Base-by-base conservation (phyloP, 192 early-diverging fungal genomes). In the Jimgerdemannia flammicorona region DNA sequence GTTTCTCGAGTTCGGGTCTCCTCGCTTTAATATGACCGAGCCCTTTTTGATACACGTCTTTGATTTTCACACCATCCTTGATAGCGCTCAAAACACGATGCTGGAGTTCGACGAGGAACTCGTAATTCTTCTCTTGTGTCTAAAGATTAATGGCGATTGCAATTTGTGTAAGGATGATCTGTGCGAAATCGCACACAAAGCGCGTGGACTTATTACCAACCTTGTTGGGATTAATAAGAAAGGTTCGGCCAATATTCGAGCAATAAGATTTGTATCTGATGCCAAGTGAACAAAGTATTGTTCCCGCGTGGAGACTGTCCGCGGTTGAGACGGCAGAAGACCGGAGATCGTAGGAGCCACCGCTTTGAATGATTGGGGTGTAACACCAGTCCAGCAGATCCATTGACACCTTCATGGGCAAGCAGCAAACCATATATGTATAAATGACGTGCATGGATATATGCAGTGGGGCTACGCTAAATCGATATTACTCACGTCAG, bases 231-330 rank as follows among this genome's bases (percentile, higher is more conserved):
- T 95, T 93, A 54, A 99, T 95, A 75, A 99, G 80, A 70, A 95
- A 97, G 8, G 98, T 98, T 74, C 98, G 87, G 18, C 91, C 92
- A 79, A 99, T 88, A 69, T 96, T 96, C 49, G 98, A 95, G 84
- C 94, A 98, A 77, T 98, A 99, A 41, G 87, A 93, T 83, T 93
- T 94, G 87, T 98, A 99, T 18, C 98, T 91, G 42, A 96, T 89
- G 75, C 95, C 97, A 4, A 99, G 84, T 4, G 95, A 95, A 83
- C 96, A 98, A 64, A 99, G 78, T 54, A 99, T 92, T 0, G 94
- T 95, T 43, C 96, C 96, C 2, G 93, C 90, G 76, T 96, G 95
- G 43, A 99, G 81, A 43, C 81, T 78, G n/a, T 89, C 88, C 0
- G 83, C 80, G 81, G 92, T 90, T 41, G 94, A 95, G 49, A 81